Percentiles rank a stretch among this genome's conserved stretches.
These are phyloP conservation scores for Aspergillus terreus DNA, from an alignment of 2,329 filamentous ascomycete genomes.

Conservation along the genomic window DNA sequence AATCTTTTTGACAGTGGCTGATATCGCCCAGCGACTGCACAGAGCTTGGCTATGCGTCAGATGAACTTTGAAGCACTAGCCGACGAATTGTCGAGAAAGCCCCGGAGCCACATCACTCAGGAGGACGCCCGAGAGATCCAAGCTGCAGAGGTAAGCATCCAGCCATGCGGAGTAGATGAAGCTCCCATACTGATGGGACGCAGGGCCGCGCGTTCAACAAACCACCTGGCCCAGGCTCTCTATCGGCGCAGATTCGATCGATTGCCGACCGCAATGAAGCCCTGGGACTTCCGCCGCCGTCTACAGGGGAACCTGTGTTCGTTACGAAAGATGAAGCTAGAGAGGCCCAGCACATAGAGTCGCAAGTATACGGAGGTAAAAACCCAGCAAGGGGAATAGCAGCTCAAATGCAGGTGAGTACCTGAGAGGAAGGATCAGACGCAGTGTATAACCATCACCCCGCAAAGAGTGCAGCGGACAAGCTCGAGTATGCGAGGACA, in stretches of 20 bases:
- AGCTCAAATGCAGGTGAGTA: too few relatives aligned
- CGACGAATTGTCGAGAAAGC: constrained; percentile 29
- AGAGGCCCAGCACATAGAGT: constrained; percentile 24
- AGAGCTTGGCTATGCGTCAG: constrained; percentile 30
- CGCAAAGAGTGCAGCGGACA: too few relatives aligned
- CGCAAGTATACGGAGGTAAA: background rate
- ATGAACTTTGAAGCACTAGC: constrained; percentile 33
- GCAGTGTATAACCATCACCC: too few relatives aligned
- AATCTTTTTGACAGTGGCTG: too few relatives aligned
- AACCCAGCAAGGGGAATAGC: too few relatives aligned
- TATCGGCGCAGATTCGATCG: constrained; percentile 29
- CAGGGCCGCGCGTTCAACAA: constrained; percentile 34
- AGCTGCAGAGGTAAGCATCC: constrained; percentile 24
- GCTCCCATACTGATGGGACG: background rate
- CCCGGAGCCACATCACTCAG: constrained; percentile 29
- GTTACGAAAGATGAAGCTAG: constrained; percentile 32
- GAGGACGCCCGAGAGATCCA: constrained; percentile 31
- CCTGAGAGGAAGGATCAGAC: too few relatives aligned
- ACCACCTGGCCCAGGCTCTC: constrained; percentile 26
- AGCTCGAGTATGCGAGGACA: too few relatives aligned
- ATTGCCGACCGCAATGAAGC: constrained; percentile 33
- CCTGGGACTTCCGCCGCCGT: constrained; percentile 21
- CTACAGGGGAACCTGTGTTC: constrained; percentile 20
- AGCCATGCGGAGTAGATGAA: background rate
- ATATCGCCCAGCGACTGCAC: constrained; percentile 25